These are phyloP conservation scores for Triadica sebifera DNA, from an alignment of 345 rosid genomes.

Conservation along the genomic window DNA sequence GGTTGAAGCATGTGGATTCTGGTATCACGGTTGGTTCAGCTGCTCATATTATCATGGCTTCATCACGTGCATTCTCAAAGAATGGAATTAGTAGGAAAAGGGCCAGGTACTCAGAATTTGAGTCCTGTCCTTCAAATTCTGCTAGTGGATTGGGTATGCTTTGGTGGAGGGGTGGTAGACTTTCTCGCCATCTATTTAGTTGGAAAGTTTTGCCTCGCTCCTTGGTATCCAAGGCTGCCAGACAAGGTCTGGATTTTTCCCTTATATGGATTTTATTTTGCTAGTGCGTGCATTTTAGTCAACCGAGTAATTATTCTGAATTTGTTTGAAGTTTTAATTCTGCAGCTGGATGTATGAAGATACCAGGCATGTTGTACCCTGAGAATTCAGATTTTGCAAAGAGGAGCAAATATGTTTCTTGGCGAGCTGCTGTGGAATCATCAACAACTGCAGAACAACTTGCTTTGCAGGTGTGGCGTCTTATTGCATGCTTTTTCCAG, in stretches of 20 bases:
- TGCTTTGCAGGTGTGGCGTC: constrained; percentile 64
- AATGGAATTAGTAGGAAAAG: constrained; percentile 63
- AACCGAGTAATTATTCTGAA: constrained; percentile 37
- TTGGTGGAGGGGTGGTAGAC: constrained; percentile 97
- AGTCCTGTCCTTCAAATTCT: constrained; percentile 50
- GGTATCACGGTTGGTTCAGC: constrained; percentile 64
- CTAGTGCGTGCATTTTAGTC: constrained; percentile 19
- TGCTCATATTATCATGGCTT: constrained; percentile 56
- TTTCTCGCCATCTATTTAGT: constrained; percentile 70
- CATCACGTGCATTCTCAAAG: constrained; percentile 59
- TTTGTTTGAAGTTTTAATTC: constrained; percentile 41
- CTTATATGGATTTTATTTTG: background rate
- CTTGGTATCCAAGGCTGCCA: constrained; percentile 77
- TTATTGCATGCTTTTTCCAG: background rate
- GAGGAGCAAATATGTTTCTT: constrained; percentile 74
- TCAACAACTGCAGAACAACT: constrained; percentile 79
- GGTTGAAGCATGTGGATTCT: constrained; percentile 80
- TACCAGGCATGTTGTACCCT: constrained; percentile 76
- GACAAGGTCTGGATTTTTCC: constrained; percentile 61
- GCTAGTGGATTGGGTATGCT: constrained; percentile 61
- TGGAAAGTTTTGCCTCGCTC: constrained; percentile 79
- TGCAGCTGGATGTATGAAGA: constrained; percentile 76
- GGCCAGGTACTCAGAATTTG: constrained; percentile 45
- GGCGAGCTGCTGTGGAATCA: constrained; percentile 94
- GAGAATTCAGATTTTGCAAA: constrained; percentile 79